These are phyloP conservation scores for Puccinia polysora DNA, from an alignment of 1,284 basidiomycete genomes.

Conservation along the genomic window DNA sequence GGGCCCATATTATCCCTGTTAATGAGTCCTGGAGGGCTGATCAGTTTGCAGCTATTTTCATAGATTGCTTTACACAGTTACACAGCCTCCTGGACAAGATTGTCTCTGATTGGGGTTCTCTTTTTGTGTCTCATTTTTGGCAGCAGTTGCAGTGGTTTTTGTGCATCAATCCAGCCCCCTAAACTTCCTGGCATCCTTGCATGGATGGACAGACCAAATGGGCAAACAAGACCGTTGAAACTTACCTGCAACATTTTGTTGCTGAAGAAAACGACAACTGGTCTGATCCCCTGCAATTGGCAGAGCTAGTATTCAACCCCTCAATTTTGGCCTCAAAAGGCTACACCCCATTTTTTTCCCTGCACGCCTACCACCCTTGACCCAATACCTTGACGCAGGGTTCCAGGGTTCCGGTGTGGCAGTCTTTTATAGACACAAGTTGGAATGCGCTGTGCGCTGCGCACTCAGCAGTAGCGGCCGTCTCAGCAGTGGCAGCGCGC, in stretches of 20 bases:
- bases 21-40: not conserved
- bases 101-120: not conserved
- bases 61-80: not conserved
- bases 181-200: constrained; percentile 6
- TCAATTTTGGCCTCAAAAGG: constrained; percentile 48
- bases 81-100: constrained; percentile 18
- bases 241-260: constrained; percentile 45
- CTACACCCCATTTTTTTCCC: constrained; percentile 56
- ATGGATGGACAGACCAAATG: constrained; percentile 27
- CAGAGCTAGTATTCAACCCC: constrained; percentile 54
- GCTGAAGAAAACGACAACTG: constrained; percentile 46
- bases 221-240: constrained; percentile 17
- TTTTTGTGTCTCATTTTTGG: constrained; percentile 12
- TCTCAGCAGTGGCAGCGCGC: too few relatives aligned
- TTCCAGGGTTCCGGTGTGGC: not conserved
- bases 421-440: too few relatives aligned
- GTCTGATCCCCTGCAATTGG: constrained; percentile 46
- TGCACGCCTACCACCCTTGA: constrained; percentile 54
- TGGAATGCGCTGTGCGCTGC: too few relatives aligned
- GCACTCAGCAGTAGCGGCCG: too few relatives aligned
- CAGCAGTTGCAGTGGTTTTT: not conserved
- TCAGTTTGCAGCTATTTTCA: not conserved
- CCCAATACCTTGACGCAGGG: constrained; percentile 22
- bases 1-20: constrained; percentile 12
- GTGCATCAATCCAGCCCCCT: constrained; percentile 7